These are phyloP conservation scores for Saturnispora kantuleensis DNA, from an alignment of 805 yeast species.

Conservation along the genomic window DNA sequence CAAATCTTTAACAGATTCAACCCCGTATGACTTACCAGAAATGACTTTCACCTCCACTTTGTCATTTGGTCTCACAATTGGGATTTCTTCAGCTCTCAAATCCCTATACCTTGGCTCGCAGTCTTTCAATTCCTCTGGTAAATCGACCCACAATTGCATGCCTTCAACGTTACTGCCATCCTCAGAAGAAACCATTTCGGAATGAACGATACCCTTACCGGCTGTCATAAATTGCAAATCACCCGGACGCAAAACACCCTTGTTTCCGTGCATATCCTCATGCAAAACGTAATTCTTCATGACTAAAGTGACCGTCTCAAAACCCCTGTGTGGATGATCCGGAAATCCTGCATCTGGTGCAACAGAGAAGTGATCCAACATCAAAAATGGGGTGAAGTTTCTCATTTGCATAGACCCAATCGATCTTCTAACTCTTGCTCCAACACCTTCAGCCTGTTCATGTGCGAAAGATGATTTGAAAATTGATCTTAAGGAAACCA, in stretches of 20 bases:
- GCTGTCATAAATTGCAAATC: constrained; percentile 94
- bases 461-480: constrained; percentile 44
- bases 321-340: constrained; percentile 77
- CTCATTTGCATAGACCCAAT: constrained; percentile 61
- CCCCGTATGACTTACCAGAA: constrained; percentile 68
- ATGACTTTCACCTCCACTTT: constrained; percentile 61
- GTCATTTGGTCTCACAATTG: constrained; percentile 55
- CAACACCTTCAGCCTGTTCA: constrained; percentile 78
- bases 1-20: constrained; percentile 60
- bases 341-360: constrained; percentile 66
- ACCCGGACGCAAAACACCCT: constrained; percentile 68
- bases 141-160: constrained; percentile 82
- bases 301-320: constrained; percentile 67
- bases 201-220: constrained; percentile 76
- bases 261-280: constrained; percentile 81
- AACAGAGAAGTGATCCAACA: constrained; percentile 71
- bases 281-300: constrained; percentile 63
- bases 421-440: constrained; percentile 78
- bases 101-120: constrained; percentile 72
- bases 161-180: constrained; percentile 47
- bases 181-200: constrained; percentile 69
- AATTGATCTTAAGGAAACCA: constrained; percentile 36
- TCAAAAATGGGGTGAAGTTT: constrained; percentile 71
- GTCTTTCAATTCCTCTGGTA: constrained; percentile 54
- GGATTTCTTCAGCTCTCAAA: constrained; percentile 59